Evolutionary conservation across 106 monocot species (phyloP).

Genomic region (Platanthera guangdongensis): DNA sequence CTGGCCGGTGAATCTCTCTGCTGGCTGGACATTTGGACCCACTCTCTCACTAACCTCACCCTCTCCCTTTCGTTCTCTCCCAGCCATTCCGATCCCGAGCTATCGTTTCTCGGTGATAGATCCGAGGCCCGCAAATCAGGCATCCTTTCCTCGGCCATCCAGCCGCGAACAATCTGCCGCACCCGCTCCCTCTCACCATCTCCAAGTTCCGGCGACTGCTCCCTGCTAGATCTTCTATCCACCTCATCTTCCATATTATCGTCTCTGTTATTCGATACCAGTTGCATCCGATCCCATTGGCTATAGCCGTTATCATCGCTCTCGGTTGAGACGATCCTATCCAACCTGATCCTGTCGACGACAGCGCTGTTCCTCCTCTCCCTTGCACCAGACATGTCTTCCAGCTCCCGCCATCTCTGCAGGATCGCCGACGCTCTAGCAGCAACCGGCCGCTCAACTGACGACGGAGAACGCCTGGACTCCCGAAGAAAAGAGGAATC

Average conservation of each 20-base stretch:
- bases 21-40: slow-evolving; percentile 72
- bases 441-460: slow-evolving; percentile 22
- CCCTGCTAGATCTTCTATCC: slow-evolving; percentile 36
- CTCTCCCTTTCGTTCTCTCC: slow-evolving; percentile 88
- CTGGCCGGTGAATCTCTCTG: slow-evolving; percentile 38
- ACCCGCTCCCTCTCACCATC: slow-evolving; percentile 71
- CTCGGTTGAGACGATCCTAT: not conserved
- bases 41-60: slow-evolving; percentile 80
- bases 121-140: slow-evolving; percentile 7
- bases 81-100: slow-evolving; percentile 64
- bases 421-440: slow-evolving; percentile 41
- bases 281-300: slow-evolving; percentile 10
- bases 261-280: not conserved
- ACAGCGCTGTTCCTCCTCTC: slow-evolving; percentile 5
- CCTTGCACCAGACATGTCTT: slow-evolving; percentile 34
- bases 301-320: slow-evolving; percentile 30
- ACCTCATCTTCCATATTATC: slow-evolving; percentile 28
- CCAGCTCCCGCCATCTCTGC: slow-evolving; percentile 69
- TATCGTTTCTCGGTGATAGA: slow-evolving; percentile 22
- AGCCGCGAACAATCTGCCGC: slow-evolving; percentile 63
- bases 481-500: slow-evolving; percentile 64
- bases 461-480: slow-evolving; percentile 13
- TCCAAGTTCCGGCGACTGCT: slow-evolving; percentile 53
- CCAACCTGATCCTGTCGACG: slow-evolving; percentile 1
- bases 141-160: slow-evolving; percentile 42